Evolutionary conservation across 768 basidiomycete species (phyloP).

Genomic region (Russula lepida): DNA sequence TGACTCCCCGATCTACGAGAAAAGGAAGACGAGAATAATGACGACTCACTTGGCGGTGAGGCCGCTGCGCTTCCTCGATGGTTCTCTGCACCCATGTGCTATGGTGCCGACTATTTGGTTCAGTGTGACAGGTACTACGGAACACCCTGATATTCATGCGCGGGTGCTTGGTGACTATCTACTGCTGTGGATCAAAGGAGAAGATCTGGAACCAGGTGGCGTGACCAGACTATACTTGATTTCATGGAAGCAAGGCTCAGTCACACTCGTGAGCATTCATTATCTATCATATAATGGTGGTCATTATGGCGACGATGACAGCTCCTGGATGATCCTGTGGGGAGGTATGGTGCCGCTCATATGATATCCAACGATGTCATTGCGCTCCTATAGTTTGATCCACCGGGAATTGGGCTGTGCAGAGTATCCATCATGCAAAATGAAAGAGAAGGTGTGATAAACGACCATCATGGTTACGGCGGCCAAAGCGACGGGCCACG

Average conservation of each 20-base stretch:
- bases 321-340: neutral
- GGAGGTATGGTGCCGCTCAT: neutral
- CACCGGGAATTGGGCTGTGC: neutral
- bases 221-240: neutral
- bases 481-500: neutral
- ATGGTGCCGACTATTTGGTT: neutral
- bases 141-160: no score
- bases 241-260: constrained; percentile 4
- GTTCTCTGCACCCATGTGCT: neutral
- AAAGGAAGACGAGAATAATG: no score
- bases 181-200: neutral
- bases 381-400: neutral
- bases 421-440: neutral
- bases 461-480: neutral
- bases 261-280: neutral
- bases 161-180: constrained; percentile 3
- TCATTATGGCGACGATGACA: neutral
- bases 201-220: neutral
- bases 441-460: no score
- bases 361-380: constrained; percentile 7
- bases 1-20: neutral
- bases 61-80: neutral
- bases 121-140: neutral
- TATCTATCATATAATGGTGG: neutral
- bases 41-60: neutral